These are phyloP conservation scores for Podila epicladia DNA, from an alignment of 192 early-diverging fungal genomes.

Conservation along the genomic window DNA sequence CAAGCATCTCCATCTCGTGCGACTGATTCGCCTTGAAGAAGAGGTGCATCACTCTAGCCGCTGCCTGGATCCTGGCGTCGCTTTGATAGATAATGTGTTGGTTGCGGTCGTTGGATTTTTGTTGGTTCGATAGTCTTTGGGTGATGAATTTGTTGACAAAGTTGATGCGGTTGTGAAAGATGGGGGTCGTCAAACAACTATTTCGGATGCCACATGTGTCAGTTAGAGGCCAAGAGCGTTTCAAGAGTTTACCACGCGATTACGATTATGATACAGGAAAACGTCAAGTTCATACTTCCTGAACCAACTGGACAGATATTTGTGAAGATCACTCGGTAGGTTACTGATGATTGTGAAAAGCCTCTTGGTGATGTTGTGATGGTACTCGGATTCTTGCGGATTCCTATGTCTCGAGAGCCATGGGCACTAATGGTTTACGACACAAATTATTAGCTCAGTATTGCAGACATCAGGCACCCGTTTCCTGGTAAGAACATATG, in stretches of 20 bases:
- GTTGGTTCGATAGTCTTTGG: constrained; percentile 78
- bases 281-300: constrained; percentile 57
- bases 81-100: constrained; percentile 71
- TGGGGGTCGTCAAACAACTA: constrained; percentile 60
- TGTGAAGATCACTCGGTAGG: constrained; percentile 86
- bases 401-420: constrained; percentile 79
- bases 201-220: not conserved
- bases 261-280: not conserved
- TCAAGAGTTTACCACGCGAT: too few relatives aligned
- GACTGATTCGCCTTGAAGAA: constrained; percentile 58
- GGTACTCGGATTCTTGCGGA: constrained; percentile 80
- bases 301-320: constrained; percentile 88
- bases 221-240: too few relatives aligned
- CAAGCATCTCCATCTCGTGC: constrained; percentile 27
- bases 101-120: constrained; percentile 49
- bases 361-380: constrained; percentile 87
- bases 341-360: constrained; percentile 85
- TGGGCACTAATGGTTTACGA: constrained; percentile 69
- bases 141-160: constrained; percentile 90
- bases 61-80: constrained; percentile 87
- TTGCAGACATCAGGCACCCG: not conserved
- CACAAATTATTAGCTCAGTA: not conserved
- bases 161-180: constrained; percentile 77
- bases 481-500: not conserved
- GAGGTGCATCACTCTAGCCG: constrained; percentile 90